Base-by-base conservation (phyloP, 192 early-diverging fungal species). In the Lunasporangiospora selenospora region DNA sequence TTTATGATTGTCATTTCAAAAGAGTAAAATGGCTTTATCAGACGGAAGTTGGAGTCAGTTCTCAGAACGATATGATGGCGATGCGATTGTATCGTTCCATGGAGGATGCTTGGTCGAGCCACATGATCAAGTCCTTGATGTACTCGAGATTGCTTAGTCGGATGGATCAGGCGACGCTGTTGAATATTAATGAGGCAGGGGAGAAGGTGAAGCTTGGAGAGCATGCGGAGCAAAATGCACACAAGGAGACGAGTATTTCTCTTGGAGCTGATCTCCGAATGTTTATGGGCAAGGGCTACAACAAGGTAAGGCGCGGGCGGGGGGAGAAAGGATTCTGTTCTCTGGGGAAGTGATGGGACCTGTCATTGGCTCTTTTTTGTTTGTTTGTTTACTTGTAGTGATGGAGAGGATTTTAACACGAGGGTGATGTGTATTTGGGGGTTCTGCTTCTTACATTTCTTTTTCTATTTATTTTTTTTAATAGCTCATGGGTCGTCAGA, bases 1-100 rank as follows among this genome's bases (percentile, higher is more conserved):
- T 98, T 42, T 89, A 92, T 23, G 95, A 98, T 50, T 95, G 94
- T 59, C 78, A 85, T 24, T 98, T 90, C 62, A 77, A 77, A 3
- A 79, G 85, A 24, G 60, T 89, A 6, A 54, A 81, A 18, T 91
- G 90, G 90, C 80, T 75, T 41, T 76, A 86, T 57, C 70, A 83
- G 57, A 83, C 64, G 15, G 77, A 76, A 23, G 66, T 66, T 9
- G 57, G 50, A 26, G 50, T 62, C 24, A n/a, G n/a, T n/a, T n/a
- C n/a, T n/a, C 37, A 62, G 8, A 64, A 50, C 24, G 57, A 67
- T 23, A 77, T 75, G 10, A 63, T 67, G 4, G 60, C 66, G 12
- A 39, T 71, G 26, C 43, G 76, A 47, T 44, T 81, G 4, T 80
- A 83, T 43, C 61, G 79, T 2, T 75, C 83, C 16, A 67, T 79